phyloP scores from a whole-genome alignment of 148 eudicot species.

The Silene latifolia region DNA sequence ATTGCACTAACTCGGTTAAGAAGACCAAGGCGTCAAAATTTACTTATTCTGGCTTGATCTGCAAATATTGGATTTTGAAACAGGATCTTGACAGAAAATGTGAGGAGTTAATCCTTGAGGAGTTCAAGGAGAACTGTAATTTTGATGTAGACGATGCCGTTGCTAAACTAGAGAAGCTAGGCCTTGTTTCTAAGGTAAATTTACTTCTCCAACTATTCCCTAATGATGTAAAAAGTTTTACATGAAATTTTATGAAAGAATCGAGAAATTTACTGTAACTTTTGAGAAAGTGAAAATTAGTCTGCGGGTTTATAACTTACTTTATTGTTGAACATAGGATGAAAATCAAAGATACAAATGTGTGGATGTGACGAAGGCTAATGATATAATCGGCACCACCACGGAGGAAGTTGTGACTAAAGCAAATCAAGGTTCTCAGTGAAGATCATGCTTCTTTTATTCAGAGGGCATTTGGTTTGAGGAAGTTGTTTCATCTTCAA shows the following conservation, averaged over 20 bases:
- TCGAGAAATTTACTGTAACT: too few species aligned
- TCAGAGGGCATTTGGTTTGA: background rate
- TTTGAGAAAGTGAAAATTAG: background rate
- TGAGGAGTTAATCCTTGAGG: slow-evolving; percentile 64
- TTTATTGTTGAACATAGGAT: slow-evolving; percentile 36
- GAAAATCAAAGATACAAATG: slow-evolving; percentile 50
- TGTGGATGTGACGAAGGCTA: slow-evolving; percentile 57
- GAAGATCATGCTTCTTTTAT: background rate
- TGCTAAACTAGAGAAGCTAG: slow-evolving; percentile 64
- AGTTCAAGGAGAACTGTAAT: slow-evolving; percentile 67
- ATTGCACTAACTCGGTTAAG: background rate
- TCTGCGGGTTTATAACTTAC: background rate
- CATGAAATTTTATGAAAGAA: too few species aligned
- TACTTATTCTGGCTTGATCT: background rate
- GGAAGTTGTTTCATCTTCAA: background rate
- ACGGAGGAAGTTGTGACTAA: slow-evolving; percentile 66
- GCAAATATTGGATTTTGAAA: slow-evolving; percentile 7
- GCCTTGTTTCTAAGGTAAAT: slow-evolving; percentile 65
- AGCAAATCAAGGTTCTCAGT: slow-evolving; percentile 37
- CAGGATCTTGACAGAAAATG: slow-evolving; percentile 78
- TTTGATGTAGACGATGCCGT: slow-evolving; percentile 88
- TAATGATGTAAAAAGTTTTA: background rate
- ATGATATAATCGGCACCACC: slow-evolving; percentile 71
- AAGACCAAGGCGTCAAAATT: background rate
- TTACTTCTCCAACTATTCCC: background rate